These are phyloP conservation scores for Aureobasidium melanogenum DNA, from an alignment of 2,329 filamentous ascomycete genomes.

Conservation along the genomic window DNA sequence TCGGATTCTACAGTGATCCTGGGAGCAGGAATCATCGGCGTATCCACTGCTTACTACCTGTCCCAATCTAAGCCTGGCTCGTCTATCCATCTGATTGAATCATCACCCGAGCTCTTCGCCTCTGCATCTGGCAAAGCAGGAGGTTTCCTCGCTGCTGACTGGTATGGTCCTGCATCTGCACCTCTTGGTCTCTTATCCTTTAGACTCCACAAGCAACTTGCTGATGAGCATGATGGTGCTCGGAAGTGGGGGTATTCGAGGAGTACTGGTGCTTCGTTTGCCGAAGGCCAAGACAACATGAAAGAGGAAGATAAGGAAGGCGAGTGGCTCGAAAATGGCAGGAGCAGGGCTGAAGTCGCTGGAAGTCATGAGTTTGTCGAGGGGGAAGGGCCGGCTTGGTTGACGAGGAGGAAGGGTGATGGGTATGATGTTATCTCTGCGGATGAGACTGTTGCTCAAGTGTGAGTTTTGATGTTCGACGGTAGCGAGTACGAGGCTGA, in stretches of 20 bases:
- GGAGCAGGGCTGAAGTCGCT: slow-evolving; percentile 51
- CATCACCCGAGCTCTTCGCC: slow-evolving; percentile 53
- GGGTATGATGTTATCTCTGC: slow-evolving; percentile 53
- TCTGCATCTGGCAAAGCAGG: slow-evolving; percentile 67
- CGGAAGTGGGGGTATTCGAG: slow-evolving; percentile 49
- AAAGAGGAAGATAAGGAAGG: slow-evolving; percentile 39
- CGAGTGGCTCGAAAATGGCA: slow-evolving; percentile 59
- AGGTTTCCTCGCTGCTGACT: slow-evolving; percentile 66
- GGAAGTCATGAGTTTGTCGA: slow-evolving; percentile 25
- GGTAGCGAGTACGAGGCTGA: neutral
- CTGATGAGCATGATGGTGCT: slow-evolving; percentile 48
- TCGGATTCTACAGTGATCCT: slow-evolving; percentile 49
- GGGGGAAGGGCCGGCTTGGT: slow-evolving; percentile 46
- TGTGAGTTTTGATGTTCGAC: slow-evolving; percentile 37
- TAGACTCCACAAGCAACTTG: slow-evolving; percentile 56
- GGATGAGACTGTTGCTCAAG: slow-evolving; percentile 53
- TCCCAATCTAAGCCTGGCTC: slow-evolving; percentile 35
- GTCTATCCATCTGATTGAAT: slow-evolving; percentile 51
- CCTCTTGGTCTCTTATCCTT: slow-evolving; percentile 54
- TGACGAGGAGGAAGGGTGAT: slow-evolving; percentile 47
- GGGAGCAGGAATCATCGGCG: slow-evolving; percentile 61
- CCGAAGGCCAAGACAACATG: neutral
- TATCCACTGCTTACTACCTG: slow-evolving; percentile 65
- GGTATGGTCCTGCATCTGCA: slow-evolving; percentile 25
- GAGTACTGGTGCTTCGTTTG: slow-evolving; percentile 48